phyloP scores from a whole-genome alignment of 2,329 filamentous ascomycete species.

The Phoma sp. region DNA sequence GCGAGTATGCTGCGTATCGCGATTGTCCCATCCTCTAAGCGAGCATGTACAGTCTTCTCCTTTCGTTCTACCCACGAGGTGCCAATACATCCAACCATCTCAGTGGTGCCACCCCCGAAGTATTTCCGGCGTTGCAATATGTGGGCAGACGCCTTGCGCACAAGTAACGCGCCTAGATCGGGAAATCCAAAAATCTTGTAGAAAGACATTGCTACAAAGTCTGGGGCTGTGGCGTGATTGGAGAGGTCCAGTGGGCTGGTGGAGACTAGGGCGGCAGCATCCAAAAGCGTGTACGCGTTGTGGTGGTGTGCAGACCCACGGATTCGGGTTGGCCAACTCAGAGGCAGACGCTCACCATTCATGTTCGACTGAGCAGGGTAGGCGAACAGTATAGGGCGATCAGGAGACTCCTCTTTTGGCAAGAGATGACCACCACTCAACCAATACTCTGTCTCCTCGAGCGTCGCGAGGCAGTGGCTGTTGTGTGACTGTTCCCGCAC shows the following conservation, averaged over 20 bases:
- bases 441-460: conserved; percentile 71
- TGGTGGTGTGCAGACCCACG: conserved; percentile 44
- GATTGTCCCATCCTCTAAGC: conserved; percentile 70
- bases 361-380: conserved; percentile 93
- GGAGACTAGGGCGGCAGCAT: conserved; percentile 69
- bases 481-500: conserved; percentile 69
- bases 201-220: conserved; percentile 85
- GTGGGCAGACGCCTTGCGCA: conserved; percentile 71
- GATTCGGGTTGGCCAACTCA: conserved; percentile 59
- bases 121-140: conserved; percentile 62
- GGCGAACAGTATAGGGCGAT: conserved; percentile 62
- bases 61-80: conserved; percentile 63
- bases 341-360: conserved; percentile 76
- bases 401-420: conserved; percentile 17
- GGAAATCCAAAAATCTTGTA: conserved; percentile 98
- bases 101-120: conserved; percentile 70
- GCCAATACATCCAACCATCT: conserved; percentile 62
- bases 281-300: conserved; percentile 71
- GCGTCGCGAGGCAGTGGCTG: conserved; percentile 69
- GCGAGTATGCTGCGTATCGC: conserved; percentile 71
- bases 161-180: conserved; percentile 82
- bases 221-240: conserved; percentile 67
- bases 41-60: conserved; percentile 61
- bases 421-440: conserved; percentile 43
- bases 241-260: conserved; percentile 64